Evolutionary conservation across 768 basidiomycete species (phyloP).

Genomic region (Antrodiella citrinella): DNA sequence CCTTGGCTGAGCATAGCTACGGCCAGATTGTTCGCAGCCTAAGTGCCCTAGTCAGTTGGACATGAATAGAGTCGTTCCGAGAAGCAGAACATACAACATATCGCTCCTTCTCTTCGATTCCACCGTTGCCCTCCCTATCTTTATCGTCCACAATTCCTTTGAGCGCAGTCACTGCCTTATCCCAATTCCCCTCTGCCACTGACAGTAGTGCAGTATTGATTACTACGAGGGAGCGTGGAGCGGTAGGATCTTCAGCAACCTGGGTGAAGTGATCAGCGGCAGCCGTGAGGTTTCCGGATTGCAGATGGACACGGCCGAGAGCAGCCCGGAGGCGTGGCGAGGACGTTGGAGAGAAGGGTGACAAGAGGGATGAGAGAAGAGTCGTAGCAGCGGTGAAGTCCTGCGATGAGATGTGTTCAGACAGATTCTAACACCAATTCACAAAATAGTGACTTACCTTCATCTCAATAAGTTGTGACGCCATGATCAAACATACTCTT

Average conservation of each 20-base stretch:
- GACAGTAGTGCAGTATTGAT: conserved; percentile 66
- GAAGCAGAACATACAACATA: conserved; percentile 38
- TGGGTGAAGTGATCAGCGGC: conserved; percentile 53
- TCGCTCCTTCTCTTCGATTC: background rate
- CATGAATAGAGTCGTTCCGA: no score
- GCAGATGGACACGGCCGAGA: conserved; percentile 67
- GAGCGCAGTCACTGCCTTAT: conserved; percentile 38
- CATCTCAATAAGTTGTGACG: conserved; percentile 80
- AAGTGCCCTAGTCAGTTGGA: background rate
- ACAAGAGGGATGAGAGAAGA: conserved; percentile 61
- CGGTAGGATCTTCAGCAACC: conserved; percentile 30
- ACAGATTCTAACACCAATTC: no score
- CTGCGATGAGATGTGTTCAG: conserved; percentile 33
- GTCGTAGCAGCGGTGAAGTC: conserved; percentile 62
- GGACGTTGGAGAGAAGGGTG: conserved; percentile 20
- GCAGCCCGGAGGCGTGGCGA: conserved; percentile 59
- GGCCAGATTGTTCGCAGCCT: conserved; percentile 74
- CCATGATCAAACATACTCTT: conserved; percentile 68
- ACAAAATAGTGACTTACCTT: conserved; percentile 60
- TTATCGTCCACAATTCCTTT: conserved; percentile 39
- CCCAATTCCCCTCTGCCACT: conserved; percentile 67
- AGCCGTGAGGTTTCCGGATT: conserved; percentile 54
- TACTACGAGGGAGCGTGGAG: conserved; percentile 25
- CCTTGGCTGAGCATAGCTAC: conserved; percentile 69
- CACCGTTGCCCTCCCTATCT: conserved; percentile 33